phyloP scores from a whole-genome alignment of 768 basidiomycete genomes.

The Suillus ampliporus region DNA sequence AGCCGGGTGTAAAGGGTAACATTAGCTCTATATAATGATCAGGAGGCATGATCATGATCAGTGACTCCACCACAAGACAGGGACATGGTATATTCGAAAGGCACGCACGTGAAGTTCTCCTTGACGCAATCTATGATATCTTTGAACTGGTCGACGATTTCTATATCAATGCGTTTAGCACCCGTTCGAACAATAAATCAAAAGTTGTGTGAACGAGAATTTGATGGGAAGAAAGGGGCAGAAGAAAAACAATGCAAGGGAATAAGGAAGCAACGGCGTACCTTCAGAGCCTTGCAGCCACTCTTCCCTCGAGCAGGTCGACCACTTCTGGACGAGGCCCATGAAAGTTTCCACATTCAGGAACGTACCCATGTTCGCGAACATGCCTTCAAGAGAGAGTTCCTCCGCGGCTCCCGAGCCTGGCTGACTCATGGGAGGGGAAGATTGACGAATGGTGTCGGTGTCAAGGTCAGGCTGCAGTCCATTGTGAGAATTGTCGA shows the following conservation, averaged over 20 bases:
- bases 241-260: background rate
- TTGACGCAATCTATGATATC: slow-evolving; percentile 24
- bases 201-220: slow-evolving; percentile 24
- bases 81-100: background rate
- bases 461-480: background rate
- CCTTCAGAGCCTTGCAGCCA: slow-evolving; percentile 38
- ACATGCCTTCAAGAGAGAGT: slow-evolving; percentile 21
- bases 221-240: slow-evolving; percentile 26
- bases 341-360: slow-evolving; percentile 29
- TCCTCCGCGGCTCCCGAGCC: slow-evolving; percentile 4
- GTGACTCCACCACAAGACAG: background rate
- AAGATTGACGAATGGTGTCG: background rate
- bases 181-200: slow-evolving; percentile 12
- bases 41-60: slow-evolving; percentile 16
- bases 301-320: slow-evolving; percentile 33
- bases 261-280: slow-evolving; percentile 15
- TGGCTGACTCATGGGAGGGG: background rate
- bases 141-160: slow-evolving; percentile 10
- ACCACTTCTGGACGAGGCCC: slow-evolving; percentile 33
- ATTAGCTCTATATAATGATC: slow-evolving; percentile 23
- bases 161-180: slow-evolving; percentile 1
- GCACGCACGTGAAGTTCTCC: slow-evolving; percentile 34
- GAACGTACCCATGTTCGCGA: slow-evolving; percentile 25
- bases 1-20: slow-evolving; percentile 26
- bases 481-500: background rate